Conservation (phyloP, 257 asterid species). For the Verbena officinalis region DNA sequence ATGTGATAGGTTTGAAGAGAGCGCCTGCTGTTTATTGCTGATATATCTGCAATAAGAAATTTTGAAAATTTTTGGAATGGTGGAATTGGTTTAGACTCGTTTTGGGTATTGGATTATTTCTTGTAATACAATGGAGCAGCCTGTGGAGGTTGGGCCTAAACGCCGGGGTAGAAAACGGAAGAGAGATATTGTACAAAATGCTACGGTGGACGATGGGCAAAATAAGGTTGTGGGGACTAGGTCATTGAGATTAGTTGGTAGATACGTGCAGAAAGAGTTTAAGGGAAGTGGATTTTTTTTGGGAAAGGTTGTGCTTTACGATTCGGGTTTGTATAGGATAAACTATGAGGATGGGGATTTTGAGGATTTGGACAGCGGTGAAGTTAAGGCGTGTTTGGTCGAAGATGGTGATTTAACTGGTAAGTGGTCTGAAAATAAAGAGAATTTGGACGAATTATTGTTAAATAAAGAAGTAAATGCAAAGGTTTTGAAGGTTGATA, state of each 20-base stretch:
- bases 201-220: conserved; percentile 50
- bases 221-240: conserved; percentile 46
- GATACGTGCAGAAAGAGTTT: conserved; percentile 73
- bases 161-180: conserved; percentile 77
- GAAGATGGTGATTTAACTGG: conserved; percentile 55
- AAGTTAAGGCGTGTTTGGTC: conserved; percentile 49
- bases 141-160: conserved; percentile 36
- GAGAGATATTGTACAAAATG: conserved; percentile 47
- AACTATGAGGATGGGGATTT: conserved; percentile 79
- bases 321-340: conserved; percentile 66
- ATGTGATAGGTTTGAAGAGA: conserved; percentile 23
- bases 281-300: conserved; percentile 59
- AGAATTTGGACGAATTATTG: conserved; percentile 45
- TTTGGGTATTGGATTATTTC: conserved; percentile 25
- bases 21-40: neutral
- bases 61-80: conserved; percentile 17
- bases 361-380: conserved; percentile 67
- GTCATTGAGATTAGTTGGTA: conserved; percentile 54
- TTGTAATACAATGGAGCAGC: conserved; percentile 51
- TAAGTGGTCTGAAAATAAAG: conserved; percentile 62
- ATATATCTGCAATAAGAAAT: conserved; percentile 14
- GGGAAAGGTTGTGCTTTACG: conserved; percentile 61
- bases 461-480: conserved; percentile 36
- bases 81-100: conserved; percentile 29
- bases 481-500: conserved; percentile 36